A percentile compares a stretch with the other conserved stretches of the same genome.
phyloP scores from a whole-genome alignment of 1,284 basidiomycete species.

The Melampsora americana region DNA sequence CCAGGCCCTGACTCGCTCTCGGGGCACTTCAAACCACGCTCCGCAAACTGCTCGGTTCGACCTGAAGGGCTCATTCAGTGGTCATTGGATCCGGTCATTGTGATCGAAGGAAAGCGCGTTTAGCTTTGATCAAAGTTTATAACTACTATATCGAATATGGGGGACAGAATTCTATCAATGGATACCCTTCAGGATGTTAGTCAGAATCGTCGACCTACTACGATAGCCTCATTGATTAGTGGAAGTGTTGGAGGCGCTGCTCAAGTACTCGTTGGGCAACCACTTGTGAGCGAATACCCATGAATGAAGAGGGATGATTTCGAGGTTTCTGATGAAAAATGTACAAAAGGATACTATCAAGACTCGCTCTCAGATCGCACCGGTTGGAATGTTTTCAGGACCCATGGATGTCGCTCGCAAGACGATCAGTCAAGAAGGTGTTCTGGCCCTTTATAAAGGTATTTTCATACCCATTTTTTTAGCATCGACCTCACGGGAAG shows the following conservation, averaged over 20 bases:
- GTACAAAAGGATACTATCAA: conserved; percentile 54
- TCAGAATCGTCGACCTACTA: conserved; percentile 17
- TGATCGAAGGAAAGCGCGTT: too few species aligned
- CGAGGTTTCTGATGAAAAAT: neutral
- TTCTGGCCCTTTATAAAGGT: conserved; percentile 90
- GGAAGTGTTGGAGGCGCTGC: conserved; percentile 74
- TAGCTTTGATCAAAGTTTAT: too few species aligned
- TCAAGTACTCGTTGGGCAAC: conserved; percentile 76
- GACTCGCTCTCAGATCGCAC: conserved; percentile 58
- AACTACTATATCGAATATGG: too few species aligned
- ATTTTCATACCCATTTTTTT: conserved; percentile 25
- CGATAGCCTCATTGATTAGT: conserved; percentile 60
- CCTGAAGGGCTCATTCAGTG: too few species aligned
- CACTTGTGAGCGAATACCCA: conserved; percentile 54
- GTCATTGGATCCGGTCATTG: too few species aligned
- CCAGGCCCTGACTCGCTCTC: too few species aligned
- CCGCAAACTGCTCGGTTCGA: too few species aligned
- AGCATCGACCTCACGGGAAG: conserved; percentile 8
- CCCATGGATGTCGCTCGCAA: conserved; percentile 75
- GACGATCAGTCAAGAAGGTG: conserved; percentile 79
- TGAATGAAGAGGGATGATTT: neutral
- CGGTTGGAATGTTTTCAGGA: conserved; percentile 66
- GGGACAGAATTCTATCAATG: neutral
- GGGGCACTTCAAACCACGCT: too few species aligned
- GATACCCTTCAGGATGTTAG: neutral